Conservation (phyloP, 225 moss, liverwort and hornwort genomes). For the Physcomitrellopsis africana region DNA sequence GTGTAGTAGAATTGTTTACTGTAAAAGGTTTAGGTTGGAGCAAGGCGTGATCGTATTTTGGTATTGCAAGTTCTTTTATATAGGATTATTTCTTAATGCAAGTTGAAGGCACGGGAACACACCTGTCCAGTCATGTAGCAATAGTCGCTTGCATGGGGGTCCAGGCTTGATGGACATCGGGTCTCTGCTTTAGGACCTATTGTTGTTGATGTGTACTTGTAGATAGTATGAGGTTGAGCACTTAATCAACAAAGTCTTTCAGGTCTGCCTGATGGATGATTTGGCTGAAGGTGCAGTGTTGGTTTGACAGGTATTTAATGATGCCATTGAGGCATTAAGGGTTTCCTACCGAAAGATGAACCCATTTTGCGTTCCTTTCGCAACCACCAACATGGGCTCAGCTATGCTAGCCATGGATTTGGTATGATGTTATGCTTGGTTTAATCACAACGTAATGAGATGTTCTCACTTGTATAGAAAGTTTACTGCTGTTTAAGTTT, state of each 20-base stretch:
- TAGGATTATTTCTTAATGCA: too few relatives aligned
- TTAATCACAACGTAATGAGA: background rate
- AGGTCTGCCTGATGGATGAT: background rate
- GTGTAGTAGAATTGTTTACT: too few relatives aligned
- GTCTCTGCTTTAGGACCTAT: too few relatives aligned
- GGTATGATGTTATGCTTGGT: slow-evolving; percentile 29
- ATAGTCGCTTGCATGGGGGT: too few relatives aligned
- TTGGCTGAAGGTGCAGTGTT: slow-evolving; percentile 24
- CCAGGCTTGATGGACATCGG: too few relatives aligned
- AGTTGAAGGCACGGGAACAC: too few relatives aligned
- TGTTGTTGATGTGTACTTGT: too few relatives aligned
- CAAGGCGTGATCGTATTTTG: too few relatives aligned
- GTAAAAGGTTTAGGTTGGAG: too few relatives aligned
- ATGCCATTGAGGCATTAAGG: slow-evolving; percentile 58
- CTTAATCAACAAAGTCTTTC: slow-evolving; percentile 1
- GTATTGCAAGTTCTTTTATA: too few relatives aligned
- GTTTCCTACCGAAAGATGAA: slow-evolving; percentile 69
- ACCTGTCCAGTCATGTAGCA: too few relatives aligned
- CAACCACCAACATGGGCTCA: slow-evolving; percentile 66
- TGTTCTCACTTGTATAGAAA: too few relatives aligned
- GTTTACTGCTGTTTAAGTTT: background rate
- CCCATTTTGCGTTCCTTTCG: slow-evolving; percentile 66
- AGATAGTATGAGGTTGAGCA: background rate
- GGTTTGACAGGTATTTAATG: slow-evolving; percentile 54
- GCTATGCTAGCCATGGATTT: slow-evolving; percentile 69